phyloP scores from a whole-genome alignment of 257 asterid species.

The Ballota nigra region DNA sequence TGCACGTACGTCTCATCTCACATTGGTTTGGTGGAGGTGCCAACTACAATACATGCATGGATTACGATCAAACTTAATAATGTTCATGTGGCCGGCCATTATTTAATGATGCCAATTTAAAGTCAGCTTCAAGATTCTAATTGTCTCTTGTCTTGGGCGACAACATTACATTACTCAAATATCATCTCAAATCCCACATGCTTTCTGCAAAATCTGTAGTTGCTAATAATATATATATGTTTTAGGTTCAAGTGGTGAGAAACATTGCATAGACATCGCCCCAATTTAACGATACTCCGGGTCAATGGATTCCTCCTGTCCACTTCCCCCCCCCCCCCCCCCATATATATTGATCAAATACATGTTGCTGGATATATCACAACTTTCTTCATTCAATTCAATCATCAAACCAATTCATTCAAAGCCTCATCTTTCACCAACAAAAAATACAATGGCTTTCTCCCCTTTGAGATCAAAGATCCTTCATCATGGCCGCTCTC shows the following conservation, averaged over 20 bases:
- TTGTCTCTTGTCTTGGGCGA: neutral
- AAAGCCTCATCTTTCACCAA: constrained; percentile 5
- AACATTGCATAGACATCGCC: constrained; percentile 24
- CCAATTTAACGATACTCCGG: constrained; percentile 13
- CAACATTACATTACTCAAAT: neutral
- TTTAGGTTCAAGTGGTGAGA: constrained; percentile 3
- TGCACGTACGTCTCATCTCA: neutral
- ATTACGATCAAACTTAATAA: neutral
- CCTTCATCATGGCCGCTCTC: constrained; percentile 38
- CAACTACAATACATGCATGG: neutral
- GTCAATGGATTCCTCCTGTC: constrained; percentile 19
- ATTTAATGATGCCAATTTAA: too few species aligned
- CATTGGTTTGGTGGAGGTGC: neutral
- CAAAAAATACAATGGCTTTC: constrained; percentile 29
- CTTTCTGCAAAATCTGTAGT: neutral
- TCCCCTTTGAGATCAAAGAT: constrained; percentile 34
- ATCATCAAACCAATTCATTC: neutral
- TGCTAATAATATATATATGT: neutral
- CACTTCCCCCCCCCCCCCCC: constrained; percentile 1
- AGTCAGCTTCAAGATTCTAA: neutral
- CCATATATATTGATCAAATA: neutral
- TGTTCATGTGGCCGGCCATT: neutral
- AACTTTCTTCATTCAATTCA: constrained; percentile 18
- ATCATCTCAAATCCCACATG: neutral
- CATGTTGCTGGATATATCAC: neutral